Conservation (phyloP, 2,329 filamentous ascomycete species). For the Xylariaceae sp. region DNA sequence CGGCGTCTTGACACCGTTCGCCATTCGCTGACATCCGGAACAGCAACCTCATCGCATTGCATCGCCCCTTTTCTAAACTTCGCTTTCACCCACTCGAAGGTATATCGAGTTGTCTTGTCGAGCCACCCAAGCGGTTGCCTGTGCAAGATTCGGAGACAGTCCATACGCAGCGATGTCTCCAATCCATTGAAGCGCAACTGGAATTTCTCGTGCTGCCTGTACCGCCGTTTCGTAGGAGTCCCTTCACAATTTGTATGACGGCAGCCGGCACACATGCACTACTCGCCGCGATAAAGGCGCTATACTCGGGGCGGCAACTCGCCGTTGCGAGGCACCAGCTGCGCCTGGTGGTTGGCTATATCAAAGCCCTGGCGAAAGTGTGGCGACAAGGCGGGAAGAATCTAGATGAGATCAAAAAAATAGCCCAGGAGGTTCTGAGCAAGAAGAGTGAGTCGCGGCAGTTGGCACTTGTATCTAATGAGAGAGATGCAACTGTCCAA, state of each 20-base stretch:
- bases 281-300: slow-evolving; percentile 13
- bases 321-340: slow-evolving; percentile 17
- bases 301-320: slow-evolving; percentile 17
- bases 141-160: slow-evolving; percentile 8
- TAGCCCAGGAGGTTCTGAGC: slow-evolving; percentile 18
- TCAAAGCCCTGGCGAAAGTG: slow-evolving; percentile 13
- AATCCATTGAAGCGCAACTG: slow-evolving; percentile 19
- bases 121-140: slow-evolving; percentile 13
- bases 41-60: slow-evolving; percentile 17
- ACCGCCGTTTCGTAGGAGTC: slow-evolving; percentile 13
- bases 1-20: background rate
- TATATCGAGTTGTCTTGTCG: slow-evolving; percentile 15
- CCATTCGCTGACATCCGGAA: background rate
- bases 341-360: slow-evolving; percentile 18
- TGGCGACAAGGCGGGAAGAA: slow-evolving; percentile 18
- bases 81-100: slow-evolving; percentile 16
- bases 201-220: slow-evolving; percentile 17
- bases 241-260: slow-evolving; percentile 22
- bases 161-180: slow-evolving; percentile 19
- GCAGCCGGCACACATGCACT: slow-evolving; percentile 15
- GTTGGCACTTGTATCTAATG: background rate
- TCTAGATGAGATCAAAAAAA: slow-evolving; percentile 15
- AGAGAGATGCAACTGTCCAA: background rate
- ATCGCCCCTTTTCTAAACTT: slow-evolving; percentile 18
- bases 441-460: slow-evolving; percentile 1